These are phyloP conservation scores for Xylogone sp. DNA, from an alignment of 2,329 filamentous ascomycete species.

Conservation along the genomic window DNA sequence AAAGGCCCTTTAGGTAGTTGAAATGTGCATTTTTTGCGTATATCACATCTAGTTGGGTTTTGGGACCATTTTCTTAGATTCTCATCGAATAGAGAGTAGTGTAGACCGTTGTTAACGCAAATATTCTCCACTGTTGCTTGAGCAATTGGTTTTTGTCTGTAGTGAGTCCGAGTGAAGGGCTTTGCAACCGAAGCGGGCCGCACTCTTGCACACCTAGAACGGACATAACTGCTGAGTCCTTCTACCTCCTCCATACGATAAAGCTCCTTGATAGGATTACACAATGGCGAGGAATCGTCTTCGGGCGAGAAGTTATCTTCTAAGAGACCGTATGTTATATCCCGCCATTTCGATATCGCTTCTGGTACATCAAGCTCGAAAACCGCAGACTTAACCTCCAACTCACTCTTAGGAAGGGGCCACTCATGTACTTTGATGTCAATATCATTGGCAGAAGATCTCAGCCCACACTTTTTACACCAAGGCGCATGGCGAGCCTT, in stretches of 20 bases:
- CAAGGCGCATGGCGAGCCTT: neutral
- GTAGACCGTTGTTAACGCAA: conserved; percentile 42
- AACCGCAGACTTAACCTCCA: conserved; percentile 38
- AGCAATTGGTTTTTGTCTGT: conserved; percentile 19
- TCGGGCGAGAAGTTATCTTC: conserved; percentile 31
- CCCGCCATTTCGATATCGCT: conserved; percentile 43
- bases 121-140: conserved; percentile 30
- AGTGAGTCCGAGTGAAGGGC: conserved; percentile 27
- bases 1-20: conserved; percentile 28
- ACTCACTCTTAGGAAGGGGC: conserved; percentile 40
- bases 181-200: conserved; percentile 15
- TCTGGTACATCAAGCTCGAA: conserved; percentile 48
- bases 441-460: conserved; percentile 31
- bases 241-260: conserved; percentile 5
- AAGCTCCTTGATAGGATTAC: neutral
- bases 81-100: conserved; percentile 35
- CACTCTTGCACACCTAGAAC: conserved; percentile 6
- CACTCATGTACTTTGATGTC: conserved; percentile 50
- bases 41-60: conserved; percentile 15
- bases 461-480: conserved; percentile 35
- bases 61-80: conserved; percentile 8
- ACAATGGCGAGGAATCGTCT: neutral
- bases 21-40: conserved; percentile 36
- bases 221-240: conserved; percentile 4
- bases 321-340: conserved; percentile 40